Base-by-base conservation (phyloP, 345 rosid genomes). In the Reutealis trisperma region DNA sequence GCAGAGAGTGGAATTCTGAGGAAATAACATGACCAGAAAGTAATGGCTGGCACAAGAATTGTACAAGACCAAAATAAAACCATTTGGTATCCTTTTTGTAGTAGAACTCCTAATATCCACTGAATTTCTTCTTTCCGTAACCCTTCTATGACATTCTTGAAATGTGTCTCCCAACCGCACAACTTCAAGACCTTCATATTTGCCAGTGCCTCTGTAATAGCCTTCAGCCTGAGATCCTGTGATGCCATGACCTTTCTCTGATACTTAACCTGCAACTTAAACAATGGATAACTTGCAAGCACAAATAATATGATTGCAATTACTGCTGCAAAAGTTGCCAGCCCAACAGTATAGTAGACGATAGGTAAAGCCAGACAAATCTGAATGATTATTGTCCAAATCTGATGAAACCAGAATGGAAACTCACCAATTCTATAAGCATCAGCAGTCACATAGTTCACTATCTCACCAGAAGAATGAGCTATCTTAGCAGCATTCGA, bases 141-240 rank as follows among this genome's bases (percentile, higher is more conserved):
- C 30, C 49, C 21, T 49, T 81, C 85, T 2, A 86, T 75, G 6
- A 81, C 84, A 22, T 84, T 83, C 81, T 76, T 85, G 81, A 88
- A 90, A 75, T 85, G 85, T 5, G 63, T 80, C 72, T 90, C 91
- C 93, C 93, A 88, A 8, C 90, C 93, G 71, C 87, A 82, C 80
- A 90, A 49, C 79, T 90, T 90, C 81, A 90, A 64, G 44, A 88
- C 75, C 78, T 83, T 90, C 88, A 88, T 87, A 42, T 88, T 87
- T 0, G 74, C 79, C 13, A 90, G 86, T 12, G 82, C 84, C 74
- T 88, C 93, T 0, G 83, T 24, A 1, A 75, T 78, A 11, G 75
- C 85, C 83, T 83, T 83, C 42, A 90, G 74, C 76, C 88, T 76
- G 61, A 19, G 75, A 62, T 82, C 89, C 76, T 87, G 89, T 51